These are phyloP conservation scores for Ceratocystis ficicola DNA, from an alignment of 2,329 filamentous ascomycete genomes.

Conservation along the genomic window DNA sequence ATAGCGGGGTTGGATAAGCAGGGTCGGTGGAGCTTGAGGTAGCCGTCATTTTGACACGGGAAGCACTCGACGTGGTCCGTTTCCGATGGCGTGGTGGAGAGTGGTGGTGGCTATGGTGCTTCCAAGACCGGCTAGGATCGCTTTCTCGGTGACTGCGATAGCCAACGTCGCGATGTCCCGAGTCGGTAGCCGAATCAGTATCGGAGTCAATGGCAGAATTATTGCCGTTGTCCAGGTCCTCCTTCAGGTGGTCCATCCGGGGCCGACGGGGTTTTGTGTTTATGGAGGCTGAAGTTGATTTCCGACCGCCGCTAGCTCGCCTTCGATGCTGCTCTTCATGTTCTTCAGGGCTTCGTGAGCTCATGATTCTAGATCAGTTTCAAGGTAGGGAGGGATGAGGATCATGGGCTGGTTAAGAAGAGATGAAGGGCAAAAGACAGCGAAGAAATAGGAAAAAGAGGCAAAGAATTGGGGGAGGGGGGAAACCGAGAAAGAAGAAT, in stretches of 20 bases:
- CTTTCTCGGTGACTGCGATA: background rate
- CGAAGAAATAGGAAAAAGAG: background rate
- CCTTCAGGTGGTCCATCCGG: constrained; percentile 5
- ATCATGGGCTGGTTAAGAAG: background rate
- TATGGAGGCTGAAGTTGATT: constrained; percentile 6
- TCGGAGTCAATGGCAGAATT: constrained; percentile 12
- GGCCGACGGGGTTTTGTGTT: background rate
- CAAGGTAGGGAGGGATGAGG: constrained; percentile 2
- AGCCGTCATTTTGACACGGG: constrained; percentile 12
- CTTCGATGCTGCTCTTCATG: constrained; percentile 10
- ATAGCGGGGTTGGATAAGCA: background rate
- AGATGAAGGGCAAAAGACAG: background rate
- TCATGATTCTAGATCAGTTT: constrained; percentile 9
- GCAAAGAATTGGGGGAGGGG: background rate
- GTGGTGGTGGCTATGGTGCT: background rate
- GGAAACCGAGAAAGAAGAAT: background rate
- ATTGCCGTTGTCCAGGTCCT: constrained; percentile 9
- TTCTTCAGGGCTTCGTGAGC: constrained; percentile 14
- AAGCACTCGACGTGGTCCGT: constrained; percentile 12
- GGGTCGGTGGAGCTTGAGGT: background rate
- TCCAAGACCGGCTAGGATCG: background rate
- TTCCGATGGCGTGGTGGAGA: background rate
- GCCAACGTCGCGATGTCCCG: background rate
- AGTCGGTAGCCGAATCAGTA: background rate
- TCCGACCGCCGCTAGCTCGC: constrained; percentile 7